Conservation (phyloP, 768 basidiomycete genomes). For the Leccinum incarnatum region DNA sequence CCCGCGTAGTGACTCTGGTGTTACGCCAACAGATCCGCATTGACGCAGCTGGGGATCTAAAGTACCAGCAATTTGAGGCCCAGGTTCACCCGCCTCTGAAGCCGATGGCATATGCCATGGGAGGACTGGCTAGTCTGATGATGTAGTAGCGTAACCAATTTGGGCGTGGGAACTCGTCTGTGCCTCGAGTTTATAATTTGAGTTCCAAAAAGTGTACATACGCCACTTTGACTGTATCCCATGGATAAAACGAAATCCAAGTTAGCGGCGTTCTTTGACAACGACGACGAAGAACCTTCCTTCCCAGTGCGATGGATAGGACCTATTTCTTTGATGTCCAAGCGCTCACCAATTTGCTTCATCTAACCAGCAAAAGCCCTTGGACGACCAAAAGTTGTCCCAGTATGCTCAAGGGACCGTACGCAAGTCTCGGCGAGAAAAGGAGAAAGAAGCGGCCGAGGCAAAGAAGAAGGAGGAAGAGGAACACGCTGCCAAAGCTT, state of each 20-base stretch:
- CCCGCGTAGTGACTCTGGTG: conserved; percentile 5
- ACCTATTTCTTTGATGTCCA: conserved; percentile 50
- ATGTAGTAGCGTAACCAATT: conserved; percentile 44
- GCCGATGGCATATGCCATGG: conserved; percentile 87
- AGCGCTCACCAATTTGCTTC: conserved; percentile 58
- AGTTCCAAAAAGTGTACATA: background rate
- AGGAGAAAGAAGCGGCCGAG: conserved; percentile 90
- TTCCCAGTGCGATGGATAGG: conserved; percentile 90
- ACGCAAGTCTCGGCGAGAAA: conserved; percentile 87
- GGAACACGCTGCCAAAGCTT: conserved; percentile 71
- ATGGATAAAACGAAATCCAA: conserved; percentile 42
- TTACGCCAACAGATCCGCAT: conserved; percentile 64
- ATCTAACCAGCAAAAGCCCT: conserved; percentile 71
- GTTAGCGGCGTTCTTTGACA: conserved; percentile 80
- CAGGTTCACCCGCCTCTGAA: conserved; percentile 85
- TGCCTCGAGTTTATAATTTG: background rate
- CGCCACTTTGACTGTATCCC: conserved; percentile 4
- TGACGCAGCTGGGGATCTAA: conserved; percentile 66
- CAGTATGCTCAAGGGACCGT: conserved; percentile 84
- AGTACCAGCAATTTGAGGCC: conserved; percentile 83
- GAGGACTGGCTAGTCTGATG: conserved; percentile 65
- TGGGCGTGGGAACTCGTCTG: conserved; percentile 24
- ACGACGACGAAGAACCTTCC: conserved; percentile 81
- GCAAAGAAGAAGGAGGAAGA: conserved; percentile 85
- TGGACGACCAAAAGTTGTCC: conserved; percentile 82